A percentile compares a stretch with the other conserved stretches of the same genome.
phyloP scores from a whole-genome alignment of 2,329 filamentous ascomycete genomes.

The Pseudogymnoascus sp. region DNA sequence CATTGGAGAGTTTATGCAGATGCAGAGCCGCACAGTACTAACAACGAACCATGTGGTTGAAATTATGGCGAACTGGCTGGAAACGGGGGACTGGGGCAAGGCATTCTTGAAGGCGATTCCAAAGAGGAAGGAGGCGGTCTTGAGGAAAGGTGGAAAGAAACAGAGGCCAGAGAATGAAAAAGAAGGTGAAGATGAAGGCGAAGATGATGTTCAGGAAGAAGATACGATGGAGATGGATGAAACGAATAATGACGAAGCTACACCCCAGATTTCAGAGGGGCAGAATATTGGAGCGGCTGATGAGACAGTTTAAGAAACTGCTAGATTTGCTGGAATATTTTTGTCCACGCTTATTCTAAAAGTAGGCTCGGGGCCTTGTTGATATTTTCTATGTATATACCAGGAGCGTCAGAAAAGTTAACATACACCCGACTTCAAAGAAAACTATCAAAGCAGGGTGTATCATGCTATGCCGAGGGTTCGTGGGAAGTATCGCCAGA shows the following conservation, averaged over 20 bases:
- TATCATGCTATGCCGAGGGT: background rate
- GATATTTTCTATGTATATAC: background rate
- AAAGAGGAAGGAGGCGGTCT: constrained; percentile 71
- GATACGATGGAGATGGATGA: background rate
- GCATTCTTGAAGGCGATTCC: constrained; percentile 86
- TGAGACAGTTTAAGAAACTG: background rate
- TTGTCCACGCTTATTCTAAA: background rate
- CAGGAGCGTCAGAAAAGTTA: background rate
- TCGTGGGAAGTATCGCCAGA: background rate
- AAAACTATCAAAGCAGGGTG: too few species aligned
- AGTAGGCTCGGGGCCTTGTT: background rate
- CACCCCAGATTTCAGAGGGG: background rate
- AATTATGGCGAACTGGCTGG: constrained; percentile 91
- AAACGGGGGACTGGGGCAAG: constrained; percentile 81
- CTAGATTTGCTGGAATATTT: background rate
- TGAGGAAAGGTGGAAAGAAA: constrained; percentile 36
- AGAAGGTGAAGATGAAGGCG: background rate
- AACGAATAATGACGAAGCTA: background rate
- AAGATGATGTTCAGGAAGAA: background rate
- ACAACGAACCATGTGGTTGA: constrained; percentile 94
- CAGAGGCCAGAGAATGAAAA: background rate
- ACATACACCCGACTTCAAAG: background rate
- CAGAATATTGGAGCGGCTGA: background rate
- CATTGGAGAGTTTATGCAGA: constrained; percentile 90
- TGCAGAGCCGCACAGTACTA: constrained; percentile 77